These are phyloP conservation scores for Malassezia pachydermatis DNA, from an alignment of 1,284 basidiomycete genomes.

Conservation along the genomic window DNA sequence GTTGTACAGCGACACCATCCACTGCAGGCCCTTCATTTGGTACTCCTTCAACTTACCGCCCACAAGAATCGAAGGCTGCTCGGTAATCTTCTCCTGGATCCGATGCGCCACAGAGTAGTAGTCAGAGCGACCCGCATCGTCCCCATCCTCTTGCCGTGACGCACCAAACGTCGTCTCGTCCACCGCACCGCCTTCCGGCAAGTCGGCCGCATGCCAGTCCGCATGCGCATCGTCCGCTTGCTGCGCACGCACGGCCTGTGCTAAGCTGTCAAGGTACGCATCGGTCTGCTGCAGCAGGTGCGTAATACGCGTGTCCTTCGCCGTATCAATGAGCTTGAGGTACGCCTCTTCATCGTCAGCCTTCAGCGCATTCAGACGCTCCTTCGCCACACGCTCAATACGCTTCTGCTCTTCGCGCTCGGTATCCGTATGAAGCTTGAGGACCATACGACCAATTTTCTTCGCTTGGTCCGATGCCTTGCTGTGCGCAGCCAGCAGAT, in stretches of 20 bases:
- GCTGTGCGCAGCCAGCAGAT: constrained; percentile 59
- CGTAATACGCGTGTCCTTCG: constrained; percentile 97
- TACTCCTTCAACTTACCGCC: constrained; percentile 47
- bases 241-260: constrained; percentile 85
- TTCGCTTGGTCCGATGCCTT: constrained; percentile 50
- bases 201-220: constrained; percentile 33
- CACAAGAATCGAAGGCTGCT: constrained; percentile 71
- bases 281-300: constrained; percentile 92
- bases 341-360: constrained; percentile 99
- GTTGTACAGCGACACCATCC: constrained; percentile 49
- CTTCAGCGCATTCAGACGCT: constrained; percentile 94
- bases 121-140: constrained; percentile 63
- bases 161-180: constrained; percentile 85
- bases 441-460: constrained; percentile 52
- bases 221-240: constrained; percentile 61
- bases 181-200: constrained; percentile 51
- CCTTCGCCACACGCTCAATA: constrained; percentile 89
- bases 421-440: constrained; percentile 52
- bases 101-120: constrained; percentile 94
- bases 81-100: constrained; percentile 75
- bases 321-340: constrained; percentile 96
- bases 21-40: constrained; percentile 48
- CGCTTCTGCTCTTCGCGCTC: constrained; percentile 56
- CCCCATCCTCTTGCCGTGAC: constrained; percentile 59
- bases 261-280: constrained; percentile 82